Conservation (phyloP, 2,329 filamentous ascomycete species). For the Nectriaceae sp. region DNA sequence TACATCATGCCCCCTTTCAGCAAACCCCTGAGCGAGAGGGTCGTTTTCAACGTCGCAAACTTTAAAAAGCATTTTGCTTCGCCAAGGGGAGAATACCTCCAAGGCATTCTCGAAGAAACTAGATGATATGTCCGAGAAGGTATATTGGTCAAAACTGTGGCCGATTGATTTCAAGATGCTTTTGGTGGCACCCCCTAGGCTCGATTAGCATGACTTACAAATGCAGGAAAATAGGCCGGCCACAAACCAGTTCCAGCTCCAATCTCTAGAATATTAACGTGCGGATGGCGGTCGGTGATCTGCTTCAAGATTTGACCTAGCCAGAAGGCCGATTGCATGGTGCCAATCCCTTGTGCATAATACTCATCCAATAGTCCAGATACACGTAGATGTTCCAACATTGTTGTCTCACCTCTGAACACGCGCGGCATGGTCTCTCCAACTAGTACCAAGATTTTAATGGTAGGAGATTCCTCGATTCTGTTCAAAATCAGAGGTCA, state of each 20-base stretch:
- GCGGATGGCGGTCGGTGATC: neutral
- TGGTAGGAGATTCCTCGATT: too few species aligned
- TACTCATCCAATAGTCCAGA: neutral
- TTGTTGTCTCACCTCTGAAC: neutral
- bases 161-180: neutral
- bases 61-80: neutral
- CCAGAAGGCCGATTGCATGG: neutral
- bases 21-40: conserved; percentile 15
- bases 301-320: neutral
- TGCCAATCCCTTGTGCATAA: neutral
- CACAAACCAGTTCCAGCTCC: neutral
- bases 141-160: conserved; percentile 28
- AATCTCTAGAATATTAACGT: neutral
- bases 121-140: conserved; percentile 42
- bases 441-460: too few species aligned
- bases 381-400: neutral
- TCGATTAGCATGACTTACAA: too few species aligned
- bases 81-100: conserved; percentile 12
- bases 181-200: neutral
- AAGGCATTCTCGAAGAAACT: conserved; percentile 31
- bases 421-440: neutral
- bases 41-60: conserved; percentile 19
- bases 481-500: too few species aligned
- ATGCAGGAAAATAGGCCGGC: neutral
- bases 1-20: conserved; percentile 17